These are phyloP conservation scores for Ambrosia hybrid DNA, from an alignment of 140 eudicot genomes.

Conservation along the genomic window DNA sequence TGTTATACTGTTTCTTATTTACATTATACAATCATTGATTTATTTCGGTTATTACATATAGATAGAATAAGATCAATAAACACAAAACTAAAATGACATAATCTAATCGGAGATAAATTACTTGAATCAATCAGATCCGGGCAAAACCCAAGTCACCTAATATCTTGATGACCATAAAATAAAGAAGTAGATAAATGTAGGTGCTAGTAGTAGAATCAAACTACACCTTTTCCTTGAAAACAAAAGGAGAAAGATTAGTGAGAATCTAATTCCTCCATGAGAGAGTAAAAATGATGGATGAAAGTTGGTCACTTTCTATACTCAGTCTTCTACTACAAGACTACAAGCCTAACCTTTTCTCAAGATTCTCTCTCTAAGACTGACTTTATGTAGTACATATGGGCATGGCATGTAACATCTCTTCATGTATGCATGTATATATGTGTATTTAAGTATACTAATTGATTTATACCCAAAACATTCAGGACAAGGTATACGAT, in stretches of 20 bases:
- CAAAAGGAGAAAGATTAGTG: conserved; percentile 43
- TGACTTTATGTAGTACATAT: not conserved
- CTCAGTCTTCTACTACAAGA: conserved; percentile 45
- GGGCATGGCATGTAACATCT: not conserved
- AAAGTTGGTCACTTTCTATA: conserved; percentile 50
- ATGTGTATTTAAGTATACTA: too few relatives aligned
- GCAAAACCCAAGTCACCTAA: too few relatives aligned
- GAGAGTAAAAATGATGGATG: conserved; percentile 44
- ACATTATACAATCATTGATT: too few relatives aligned
- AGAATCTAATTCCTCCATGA: conserved; percentile 43
- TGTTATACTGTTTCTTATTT: too few relatives aligned
- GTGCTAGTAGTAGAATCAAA: conserved; percentile 40
- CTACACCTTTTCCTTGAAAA: conserved; percentile 41
- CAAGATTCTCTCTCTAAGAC: conserved; percentile 27
- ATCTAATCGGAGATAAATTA: too few relatives aligned
- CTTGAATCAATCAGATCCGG: too few relatives aligned
- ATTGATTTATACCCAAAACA: too few relatives aligned
- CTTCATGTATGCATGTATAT: not conserved
- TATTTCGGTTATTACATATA: too few relatives aligned
- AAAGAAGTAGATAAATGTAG: not conserved
- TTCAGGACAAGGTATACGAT: too few relatives aligned
- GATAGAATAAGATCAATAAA: too few relatives aligned
- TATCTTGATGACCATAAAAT: too few relatives aligned
- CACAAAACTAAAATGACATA: too few relatives aligned
- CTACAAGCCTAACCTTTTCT: conserved; percentile 42